A percentile compares a stretch with the other conserved stretches of the same genome.
Conservation (phyloP, 192 early-diverging fungal genomes). For the Glomus cerebriforme region DNA sequence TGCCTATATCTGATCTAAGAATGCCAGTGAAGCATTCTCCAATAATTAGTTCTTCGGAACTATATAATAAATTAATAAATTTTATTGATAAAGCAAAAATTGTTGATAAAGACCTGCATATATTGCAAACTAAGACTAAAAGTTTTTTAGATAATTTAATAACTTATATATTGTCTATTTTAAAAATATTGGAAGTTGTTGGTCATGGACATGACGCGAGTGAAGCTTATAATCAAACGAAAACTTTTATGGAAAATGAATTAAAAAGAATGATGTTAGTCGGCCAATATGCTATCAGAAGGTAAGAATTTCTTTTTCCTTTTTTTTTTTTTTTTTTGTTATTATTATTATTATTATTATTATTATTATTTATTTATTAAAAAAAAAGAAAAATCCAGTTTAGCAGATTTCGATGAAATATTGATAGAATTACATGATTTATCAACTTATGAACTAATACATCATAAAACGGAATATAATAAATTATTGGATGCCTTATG, state of each 20-base stretch:
- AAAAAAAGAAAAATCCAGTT: constrained; percentile 2
- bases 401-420: constrained; percentile 44
- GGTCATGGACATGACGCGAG: constrained; percentile 35
- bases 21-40: constrained; percentile 50
- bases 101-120: constrained; percentile 45
- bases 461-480: constrained; percentile 36
- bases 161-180: constrained; percentile 47
- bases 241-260: constrained; percentile 18
- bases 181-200: constrained; percentile 35
- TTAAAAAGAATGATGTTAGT: background rate
- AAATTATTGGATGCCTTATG: constrained; percentile 39
- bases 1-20: constrained; percentile 51
- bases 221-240: constrained; percentile 33
- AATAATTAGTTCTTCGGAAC: constrained; percentile 33
- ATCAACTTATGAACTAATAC: constrained; percentile 40
- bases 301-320: constrained; percentile 25
- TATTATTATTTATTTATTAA: too few relatives aligned
- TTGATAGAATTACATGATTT: constrained; percentile 49
- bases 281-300: constrained; percentile 28
- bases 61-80: constrained; percentile 40
- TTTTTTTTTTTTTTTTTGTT: constrained; percentile 1
- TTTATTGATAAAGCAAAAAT: constrained; percentile 42
- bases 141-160: constrained; percentile 53
- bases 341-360: too few relatives aligned
- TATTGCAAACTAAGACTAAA: constrained; percentile 48